phyloP scores from a whole-genome alignment of 2,329 filamentous ascomycete genomes.

The Scytalidium sp. region DNA sequence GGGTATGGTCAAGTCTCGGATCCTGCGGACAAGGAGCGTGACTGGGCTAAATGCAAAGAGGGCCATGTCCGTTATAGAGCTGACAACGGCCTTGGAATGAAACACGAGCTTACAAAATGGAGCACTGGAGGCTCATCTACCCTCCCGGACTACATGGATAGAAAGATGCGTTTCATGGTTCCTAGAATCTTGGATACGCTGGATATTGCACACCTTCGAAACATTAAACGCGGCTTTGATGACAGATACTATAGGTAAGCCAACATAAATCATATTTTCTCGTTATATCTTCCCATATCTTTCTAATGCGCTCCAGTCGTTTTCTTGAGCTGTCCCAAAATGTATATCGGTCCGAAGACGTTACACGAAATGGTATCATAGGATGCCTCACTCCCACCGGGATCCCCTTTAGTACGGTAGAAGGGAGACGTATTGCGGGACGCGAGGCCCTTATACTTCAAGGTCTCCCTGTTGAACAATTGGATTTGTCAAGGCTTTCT shows the following conservation, averaged over 20 bases:
- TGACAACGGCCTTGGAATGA: slow-evolving; percentile 45
- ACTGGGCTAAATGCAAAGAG: slow-evolving; percentile 56
- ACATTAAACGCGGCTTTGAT: slow-evolving; percentile 49
- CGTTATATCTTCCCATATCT: not conserved
- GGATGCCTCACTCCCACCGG: slow-evolving; percentile 68
- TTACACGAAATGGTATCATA: slow-evolving; percentile 50
- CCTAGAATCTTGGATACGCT: slow-evolving; percentile 64
- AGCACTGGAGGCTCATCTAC: slow-evolving; percentile 48
- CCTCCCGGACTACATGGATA: slow-evolving; percentile 54
- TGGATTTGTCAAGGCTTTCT: slow-evolving; percentile 63
- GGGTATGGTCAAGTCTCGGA: slow-evolving; percentile 32
- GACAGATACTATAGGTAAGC: slow-evolving; percentile 51
- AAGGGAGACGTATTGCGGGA: slow-evolving; percentile 58
- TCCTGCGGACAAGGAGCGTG: slow-evolving; percentile 30
- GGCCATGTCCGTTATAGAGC: slow-evolving; percentile 57
- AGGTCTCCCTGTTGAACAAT: slow-evolving; percentile 60
- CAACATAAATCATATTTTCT: not conserved
- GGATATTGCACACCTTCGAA: slow-evolving; percentile 58
- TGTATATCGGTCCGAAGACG: slow-evolving; percentile 56
- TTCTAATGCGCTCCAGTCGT: slow-evolving; percentile 32
- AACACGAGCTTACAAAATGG: slow-evolving; percentile 58
- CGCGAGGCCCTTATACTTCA: slow-evolving; percentile 64
- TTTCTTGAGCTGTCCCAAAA: slow-evolving; percentile 71
- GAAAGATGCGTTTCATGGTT: slow-evolving; percentile 45
- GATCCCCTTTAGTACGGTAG: slow-evolving; percentile 56